A percentile compares a stretch with the other conserved stretches of the same genome.
Conservation (phyloP, 441 rosid species). For the Populus trichocarpa region DNA sequence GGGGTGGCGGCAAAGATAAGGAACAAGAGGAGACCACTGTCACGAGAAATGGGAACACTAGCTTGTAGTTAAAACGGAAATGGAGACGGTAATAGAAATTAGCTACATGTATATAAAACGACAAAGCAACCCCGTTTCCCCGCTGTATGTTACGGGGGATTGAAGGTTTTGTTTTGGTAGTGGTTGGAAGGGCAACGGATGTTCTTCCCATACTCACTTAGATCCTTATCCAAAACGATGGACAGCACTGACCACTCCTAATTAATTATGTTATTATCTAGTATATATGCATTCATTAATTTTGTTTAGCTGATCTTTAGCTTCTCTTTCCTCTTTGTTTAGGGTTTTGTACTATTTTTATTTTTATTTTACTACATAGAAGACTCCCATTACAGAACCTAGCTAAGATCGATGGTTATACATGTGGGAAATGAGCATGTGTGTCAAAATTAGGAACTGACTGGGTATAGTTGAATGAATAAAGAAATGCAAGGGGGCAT, state of each 20-base stretch:
- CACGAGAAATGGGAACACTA: conserved; percentile 34
- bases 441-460: conserved; percentile 14
- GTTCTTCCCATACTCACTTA: conserved; percentile 39
- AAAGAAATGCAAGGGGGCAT: conserved; percentile 22
- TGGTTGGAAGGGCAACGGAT: conserved; percentile 46
- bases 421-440: conserved; percentile 20
- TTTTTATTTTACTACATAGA: conserved; percentile 21
- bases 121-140: conserved; percentile 16
- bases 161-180: conserved; percentile 43
- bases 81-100: conserved; percentile 24
- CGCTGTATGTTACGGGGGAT: conserved; percentile 14
- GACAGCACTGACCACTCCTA: neutral
- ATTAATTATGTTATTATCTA: neutral
- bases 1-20: conserved; percentile 18
- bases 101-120: neutral
- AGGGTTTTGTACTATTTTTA: neutral
- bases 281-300: neutral
- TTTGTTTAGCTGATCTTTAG: neutral
- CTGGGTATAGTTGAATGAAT: conserved; percentile 7
- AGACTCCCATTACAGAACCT: conserved; percentile 1
- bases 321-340: neutral
- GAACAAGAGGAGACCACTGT: conserved; percentile 24
- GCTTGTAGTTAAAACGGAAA: conserved; percentile 19
- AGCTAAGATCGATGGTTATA: neutral
- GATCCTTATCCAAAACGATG: conserved; percentile 32